phyloP scores from a whole-genome alignment of 1,284 basidiomycete species.

The Puccinia hordei region DNA sequence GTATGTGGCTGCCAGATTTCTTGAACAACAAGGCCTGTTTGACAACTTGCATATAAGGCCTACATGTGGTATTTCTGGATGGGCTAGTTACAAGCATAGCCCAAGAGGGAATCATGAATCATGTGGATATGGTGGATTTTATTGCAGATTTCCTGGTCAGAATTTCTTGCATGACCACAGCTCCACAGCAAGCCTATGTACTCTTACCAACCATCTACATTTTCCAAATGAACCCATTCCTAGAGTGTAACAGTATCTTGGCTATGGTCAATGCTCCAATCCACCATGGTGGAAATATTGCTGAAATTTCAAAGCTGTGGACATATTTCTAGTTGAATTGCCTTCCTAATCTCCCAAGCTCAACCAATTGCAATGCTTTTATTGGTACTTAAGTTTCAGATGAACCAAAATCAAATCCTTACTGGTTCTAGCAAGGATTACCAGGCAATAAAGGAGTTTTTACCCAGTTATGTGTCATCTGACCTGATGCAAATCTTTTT shows the following conservation, averaged over 20 bases:
- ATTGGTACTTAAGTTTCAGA: background rate
- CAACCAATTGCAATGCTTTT: conserved; percentile 7
- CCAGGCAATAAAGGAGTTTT: background rate
- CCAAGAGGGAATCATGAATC: background rate
- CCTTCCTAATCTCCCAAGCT: background rate
- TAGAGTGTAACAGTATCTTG: background rate
- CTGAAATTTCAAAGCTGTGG: background rate
- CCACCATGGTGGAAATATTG: background rate
- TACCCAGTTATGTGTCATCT: background rate
- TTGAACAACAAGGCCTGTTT: background rate
- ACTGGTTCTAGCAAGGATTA: background rate
- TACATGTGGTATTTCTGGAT: background rate
- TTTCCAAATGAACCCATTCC: background rate
- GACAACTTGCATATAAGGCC: background rate
- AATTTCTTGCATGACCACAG: too few relatives aligned
- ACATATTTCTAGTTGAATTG: background rate
- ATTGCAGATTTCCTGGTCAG: background rate
- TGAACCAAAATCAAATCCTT: background rate
- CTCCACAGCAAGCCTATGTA: too few relatives aligned
- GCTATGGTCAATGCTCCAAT: background rate
- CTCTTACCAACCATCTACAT: background rate
- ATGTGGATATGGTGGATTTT: background rate
- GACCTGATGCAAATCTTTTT: background rate
- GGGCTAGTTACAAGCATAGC: background rate
- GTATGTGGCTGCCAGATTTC: background rate